Base-by-base conservation (phyloP, 805 yeast genomes). In the Candida takata region DNA sequence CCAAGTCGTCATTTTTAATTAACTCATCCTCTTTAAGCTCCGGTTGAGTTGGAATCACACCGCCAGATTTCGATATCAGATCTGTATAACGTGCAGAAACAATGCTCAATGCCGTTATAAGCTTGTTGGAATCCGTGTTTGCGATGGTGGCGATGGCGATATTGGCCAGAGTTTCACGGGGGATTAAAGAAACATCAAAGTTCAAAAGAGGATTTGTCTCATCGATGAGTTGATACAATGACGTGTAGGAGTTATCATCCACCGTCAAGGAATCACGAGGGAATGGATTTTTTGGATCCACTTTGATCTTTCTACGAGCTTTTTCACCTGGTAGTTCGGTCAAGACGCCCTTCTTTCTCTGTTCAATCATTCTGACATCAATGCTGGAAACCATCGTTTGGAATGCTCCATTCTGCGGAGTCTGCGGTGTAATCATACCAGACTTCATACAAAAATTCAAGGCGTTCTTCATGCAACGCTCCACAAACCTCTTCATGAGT, bases 131-230 rank as follows among this genome's bases (percentile, higher is more conserved):
- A 33, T 73, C 71, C 0, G 74, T 72, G 29, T 70, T 70, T 13
- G 68, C 62, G 37, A 92, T 63, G 0, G 95, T 86, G 2, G 74
- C 71, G 37, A 74, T 62, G 12, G 80, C 84, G 70, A 80, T 79
- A 30, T 73, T 69, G 16, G 69, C 70, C 37, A 87, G 69, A 1
- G 81, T 65, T 34, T 76, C 74, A 16, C 70, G 71, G 5, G 92
- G 81, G 7, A 92, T 62, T 8, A 73, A 62, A 3, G 84, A 67
- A 37, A 85, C 72, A 54, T 90, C 90, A 52, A 85, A 81, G 26
- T 69, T 69, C 23, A 75, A 69, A 39, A 84, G 61, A 33, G 79
- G 78, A 50, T 79, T 77, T 27, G 64, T 59, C 23, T 76, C 62
- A 27, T 73, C 77, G 11, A 82, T 78, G 40, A 90, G 67, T 19